Evolutionary conservation across 495 filamentous ascomycete genomes (phyloP), one percentile per base, ranked within the genome.

Genomic region (Penicillium subrubescens): DNA sequence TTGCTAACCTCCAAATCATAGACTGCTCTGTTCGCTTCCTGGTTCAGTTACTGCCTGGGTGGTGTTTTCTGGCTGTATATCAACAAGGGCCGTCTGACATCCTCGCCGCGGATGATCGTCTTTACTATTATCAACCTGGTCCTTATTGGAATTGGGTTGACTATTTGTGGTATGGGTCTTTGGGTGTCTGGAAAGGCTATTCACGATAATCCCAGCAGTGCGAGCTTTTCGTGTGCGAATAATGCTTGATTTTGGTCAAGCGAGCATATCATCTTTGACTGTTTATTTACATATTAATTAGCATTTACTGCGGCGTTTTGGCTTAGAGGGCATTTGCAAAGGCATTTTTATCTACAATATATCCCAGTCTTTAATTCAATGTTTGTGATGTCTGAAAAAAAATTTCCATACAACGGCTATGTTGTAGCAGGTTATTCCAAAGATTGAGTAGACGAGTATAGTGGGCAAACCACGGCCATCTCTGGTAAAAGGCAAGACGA

Each of bases 401-500:
- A n/a, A 3, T 52, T 52, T n/a, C n/a, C n/a, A 73, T 75, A 73
- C 75, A 73, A 79, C 77, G 46, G 66, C 77, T 79, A 56, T 79
- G 75, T 78, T 71, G 74, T 68, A 55, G 64, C 54, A 66, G 67
- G 65, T 44, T 27, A n/a, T 67, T 87, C 84, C 85, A 87, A 87
- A 87, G 84, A 87, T 86, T 87, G 69, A 67, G 61, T 65, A 86
- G 76, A 77, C 82, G 84, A 83, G 83, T 80, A 64, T 81, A 75
- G 74, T 84, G 81, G 80, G 83, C 82, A 81, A 78, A 75, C 80
- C 85, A 87, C 84, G 84, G 85, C 79, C 82, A 84, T 84, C 79
- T 86, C 86, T 87, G 85, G 85, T 87, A 87, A 87, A 87, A 87
- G 85, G 85, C 85, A 87, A 87, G 86, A 85, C n/a, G n/a, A n/a